Percentiles rank a stretch among this genome's conserved stretches.
Conservation (phyloP, 257 asterid species). For the Nicotiana benthamiana region DNA sequence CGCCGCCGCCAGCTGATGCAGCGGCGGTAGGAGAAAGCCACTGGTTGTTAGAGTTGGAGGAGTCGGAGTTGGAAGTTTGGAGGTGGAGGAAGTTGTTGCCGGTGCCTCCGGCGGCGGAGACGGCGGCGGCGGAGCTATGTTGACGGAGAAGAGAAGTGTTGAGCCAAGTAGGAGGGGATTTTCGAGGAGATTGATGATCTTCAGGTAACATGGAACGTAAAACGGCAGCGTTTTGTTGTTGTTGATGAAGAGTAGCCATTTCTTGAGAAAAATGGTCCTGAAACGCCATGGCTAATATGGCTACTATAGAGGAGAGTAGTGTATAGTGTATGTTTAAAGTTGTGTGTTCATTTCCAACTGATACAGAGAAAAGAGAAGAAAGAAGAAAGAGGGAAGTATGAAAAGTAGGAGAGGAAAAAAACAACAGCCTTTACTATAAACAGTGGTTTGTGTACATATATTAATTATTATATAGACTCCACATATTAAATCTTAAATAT, state of each 20-base stretch:
- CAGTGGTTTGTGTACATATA: neutral
- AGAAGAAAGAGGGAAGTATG: neutral
- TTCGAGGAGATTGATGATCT: neutral
- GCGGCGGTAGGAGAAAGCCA: constrained; percentile 13
- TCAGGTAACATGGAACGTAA: constrained; percentile 8
- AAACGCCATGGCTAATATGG: constrained; percentile 24
- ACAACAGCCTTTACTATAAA: neutral
- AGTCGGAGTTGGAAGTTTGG: constrained; percentile 18
- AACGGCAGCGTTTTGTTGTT: neutral
- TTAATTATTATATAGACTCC: neutral
- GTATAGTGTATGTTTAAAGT: neutral
- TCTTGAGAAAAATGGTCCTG: constrained; percentile 37
- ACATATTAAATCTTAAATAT: neutral
- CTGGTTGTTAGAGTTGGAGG: constrained; percentile 23
- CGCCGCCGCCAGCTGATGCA: neutral
- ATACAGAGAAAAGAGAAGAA: neutral
- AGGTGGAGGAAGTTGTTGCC: constrained; percentile 11
- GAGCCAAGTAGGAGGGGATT: constrained; percentile 28
- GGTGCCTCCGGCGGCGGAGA: too few relatives aligned
- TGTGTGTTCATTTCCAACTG: neutral
- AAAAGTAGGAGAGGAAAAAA: neutral
- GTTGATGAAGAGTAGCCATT: constrained; percentile 25
- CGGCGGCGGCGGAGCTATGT: neutral
- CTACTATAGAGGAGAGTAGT: too few relatives aligned
- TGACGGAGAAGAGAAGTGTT: constrained; percentile 22